A percentile compares a stretch with the other conserved stretches of the same genome.
Evolutionary conservation across 2,329 filamentous ascomycete genomes (phyloP).

Genomic region (Leptographium flavum): DNA sequence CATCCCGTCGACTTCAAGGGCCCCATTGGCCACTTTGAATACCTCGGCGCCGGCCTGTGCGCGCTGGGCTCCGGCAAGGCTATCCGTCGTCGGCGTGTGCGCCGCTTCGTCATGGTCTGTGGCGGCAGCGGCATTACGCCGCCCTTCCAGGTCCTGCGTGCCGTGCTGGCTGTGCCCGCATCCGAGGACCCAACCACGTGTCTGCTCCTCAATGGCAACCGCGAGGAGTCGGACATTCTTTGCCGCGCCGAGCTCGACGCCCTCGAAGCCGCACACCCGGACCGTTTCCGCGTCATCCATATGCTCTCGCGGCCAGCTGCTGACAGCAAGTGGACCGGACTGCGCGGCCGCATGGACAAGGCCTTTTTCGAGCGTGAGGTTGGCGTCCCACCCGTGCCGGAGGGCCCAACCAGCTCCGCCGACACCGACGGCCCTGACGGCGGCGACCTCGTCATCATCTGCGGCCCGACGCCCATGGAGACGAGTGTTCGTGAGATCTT

Average conservation of each 20-base stretch:
- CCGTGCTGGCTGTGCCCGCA: constrained; percentile 56
- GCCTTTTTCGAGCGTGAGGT: constrained; percentile 47
- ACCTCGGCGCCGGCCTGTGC: constrained; percentile 53
- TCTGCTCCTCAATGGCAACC: constrained; percentile 65
- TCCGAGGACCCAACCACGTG: constrained; percentile 50
- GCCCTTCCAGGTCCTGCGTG: constrained; percentile 68
- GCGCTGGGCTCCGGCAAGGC: constrained; percentile 25
- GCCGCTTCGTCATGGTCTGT: constrained; percentile 72
- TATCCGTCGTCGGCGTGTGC: constrained; percentile 39
- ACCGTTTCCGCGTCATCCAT: constrained; percentile 51
- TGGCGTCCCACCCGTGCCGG: constrained; percentile 13
- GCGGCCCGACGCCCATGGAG: too few relatives aligned
- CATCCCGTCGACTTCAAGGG: constrained; percentile 75
- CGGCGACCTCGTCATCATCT: too few relatives aligned
- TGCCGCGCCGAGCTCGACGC: constrained; percentile 58
- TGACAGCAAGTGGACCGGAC: constrained; percentile 46
- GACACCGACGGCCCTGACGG: too few relatives aligned
- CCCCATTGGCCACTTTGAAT: constrained; percentile 74
- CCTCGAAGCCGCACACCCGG: constrained; percentile 35
- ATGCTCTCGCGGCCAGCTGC: constrained; percentile 50
- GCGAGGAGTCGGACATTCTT: constrained; percentile 67
- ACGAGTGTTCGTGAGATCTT: too few relatives aligned
- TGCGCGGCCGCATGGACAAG: constrained; percentile 50
- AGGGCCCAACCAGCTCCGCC: too few relatives aligned
- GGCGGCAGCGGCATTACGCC: constrained; percentile 87